Conservation (phyloP, 192 early-diverging fungal species). For the Diversispora eburnea region DNA sequence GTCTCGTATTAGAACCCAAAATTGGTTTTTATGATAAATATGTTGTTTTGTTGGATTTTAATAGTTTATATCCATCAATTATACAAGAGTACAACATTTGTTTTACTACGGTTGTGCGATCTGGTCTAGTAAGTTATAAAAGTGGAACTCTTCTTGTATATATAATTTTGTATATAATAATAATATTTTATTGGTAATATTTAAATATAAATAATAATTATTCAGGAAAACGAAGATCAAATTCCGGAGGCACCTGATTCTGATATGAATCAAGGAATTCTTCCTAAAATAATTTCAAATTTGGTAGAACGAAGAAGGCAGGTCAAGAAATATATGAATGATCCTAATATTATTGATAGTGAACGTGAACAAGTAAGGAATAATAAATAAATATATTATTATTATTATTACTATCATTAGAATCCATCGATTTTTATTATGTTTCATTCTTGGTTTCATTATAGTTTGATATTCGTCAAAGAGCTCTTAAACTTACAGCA, state of each 20-base stretch:
- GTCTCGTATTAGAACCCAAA: slow-evolving; percentile 96
- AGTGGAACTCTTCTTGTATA: background rate
- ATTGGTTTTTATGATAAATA: slow-evolving; percentile 95
- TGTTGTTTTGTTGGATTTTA: slow-evolving; percentile 95
- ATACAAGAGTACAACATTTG: slow-evolving; percentile 99
- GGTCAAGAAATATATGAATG: slow-evolving; percentile 89
- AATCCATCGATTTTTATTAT: background rate
- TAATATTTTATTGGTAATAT: no score
- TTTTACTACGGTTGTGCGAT: slow-evolving; percentile 87
- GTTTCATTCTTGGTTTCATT: background rate
- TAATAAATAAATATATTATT: background rate
- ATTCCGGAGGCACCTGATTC: slow-evolving; percentile 79
- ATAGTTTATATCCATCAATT: slow-evolving; percentile 98
- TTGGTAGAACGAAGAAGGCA: slow-evolving; percentile 85
- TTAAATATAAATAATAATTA: background rate
- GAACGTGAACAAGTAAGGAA: slow-evolving; percentile 49
- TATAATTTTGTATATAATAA: no score
- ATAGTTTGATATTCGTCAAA: slow-evolving; percentile 89
- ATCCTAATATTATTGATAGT: slow-evolving; percentile 50
- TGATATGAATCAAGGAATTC: slow-evolving; percentile 63
- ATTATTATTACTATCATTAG: no score
- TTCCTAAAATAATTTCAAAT: slow-evolving; percentile 82
- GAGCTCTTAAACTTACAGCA: slow-evolving; percentile 93
- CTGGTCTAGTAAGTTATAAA: slow-evolving; percentile 29
- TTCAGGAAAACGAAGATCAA: slow-evolving; percentile 51